These are phyloP conservation scores for Yamadazyma atlantica DNA, from an alignment of 1,139 yeast genomes.

Conservation along the genomic window DNA sequence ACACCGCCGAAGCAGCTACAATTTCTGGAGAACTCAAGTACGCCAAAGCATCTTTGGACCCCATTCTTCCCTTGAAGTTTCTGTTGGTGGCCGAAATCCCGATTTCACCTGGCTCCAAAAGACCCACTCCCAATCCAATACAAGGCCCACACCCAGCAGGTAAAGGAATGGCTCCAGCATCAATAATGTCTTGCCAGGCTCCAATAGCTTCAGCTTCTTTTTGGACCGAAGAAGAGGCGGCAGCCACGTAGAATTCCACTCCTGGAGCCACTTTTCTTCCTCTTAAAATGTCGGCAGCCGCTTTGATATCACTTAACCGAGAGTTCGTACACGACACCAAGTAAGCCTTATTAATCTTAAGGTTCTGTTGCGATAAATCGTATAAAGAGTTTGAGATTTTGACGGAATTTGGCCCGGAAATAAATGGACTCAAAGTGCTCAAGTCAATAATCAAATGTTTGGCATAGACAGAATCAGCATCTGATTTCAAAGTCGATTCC, in stretches of 20 bases:
- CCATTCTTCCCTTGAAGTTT: conserved; percentile 99
- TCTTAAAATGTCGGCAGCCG: conserved; percentile 85
- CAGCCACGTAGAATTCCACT: conserved; percentile 95
- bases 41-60: conserved; percentile 93
- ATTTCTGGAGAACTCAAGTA: conserved; percentile 97
- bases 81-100: conserved; percentile 98
- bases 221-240: conserved; percentile 93
- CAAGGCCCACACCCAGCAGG: conserved; percentile 99
- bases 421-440: conserved; percentile 81
- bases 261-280: conserved; percentile 83
- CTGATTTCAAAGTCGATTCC: conserved; percentile 53
- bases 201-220: conserved; percentile 87
- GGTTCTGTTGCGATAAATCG: conserved; percentile 68
- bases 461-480: conserved; percentile 79
- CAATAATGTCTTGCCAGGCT: conserved; percentile 85
- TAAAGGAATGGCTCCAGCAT: conserved; percentile 91
- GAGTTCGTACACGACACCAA: conserved; percentile 98
- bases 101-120: conserved; percentile 91
- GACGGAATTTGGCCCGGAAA: conserved; percentile 97
- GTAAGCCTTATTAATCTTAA: conserved; percentile 89
- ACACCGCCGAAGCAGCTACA: conserved; percentile 94
- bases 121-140: conserved; percentile 94
- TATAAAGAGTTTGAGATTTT: conserved; percentile 80
- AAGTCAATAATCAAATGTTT: conserved; percentile 83
- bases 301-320: conserved; percentile 85